Base-by-base conservation (phyloP, 1,284 basidiomycete genomes). In the Mycena citricolor region DNA sequence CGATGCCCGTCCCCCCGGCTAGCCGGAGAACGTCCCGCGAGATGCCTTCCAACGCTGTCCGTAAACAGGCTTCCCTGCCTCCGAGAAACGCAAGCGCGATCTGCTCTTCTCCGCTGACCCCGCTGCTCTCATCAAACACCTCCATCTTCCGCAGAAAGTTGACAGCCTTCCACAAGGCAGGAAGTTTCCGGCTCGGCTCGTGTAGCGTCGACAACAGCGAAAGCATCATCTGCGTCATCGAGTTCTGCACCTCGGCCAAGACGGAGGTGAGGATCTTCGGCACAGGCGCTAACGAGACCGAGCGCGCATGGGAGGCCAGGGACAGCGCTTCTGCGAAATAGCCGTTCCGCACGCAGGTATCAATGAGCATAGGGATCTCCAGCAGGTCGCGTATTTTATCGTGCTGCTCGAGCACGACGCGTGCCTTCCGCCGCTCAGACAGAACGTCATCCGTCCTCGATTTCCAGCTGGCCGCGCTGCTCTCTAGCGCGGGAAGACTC, bases 271-370 rank as follows among this genome's bases (percentile, higher is more conserved):
- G 61, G 39, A 80, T 74, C 48, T 74, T 65, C 2, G 81, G 73
- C 23, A 62, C 62, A 21, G 61, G 55, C 11, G 59, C 43, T 39
- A 60, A 35, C 30, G 63, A 61, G 29, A 74, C 54, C 10, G 67
- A 52, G 16, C 71, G 64, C 0, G 86, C 81, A 58, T 93, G 88
- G 6, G 77, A 70, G 2, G 84, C 73, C 8, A 95, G 77, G 37
- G 92, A 85, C 47, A 97, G 77, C 0, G 92, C 93, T 61, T 97
- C 94, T 39, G 83, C 76, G 66, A 94, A 95, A 65, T 90, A 87
- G 6, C 90, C 90, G 57, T 92, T 93, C 19, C 91, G 78, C 11
- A 95, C 86, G 57, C 92, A 97, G 0, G 92, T 91, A 59, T 94
- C 89, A 56, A 95, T 88, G 20, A 97, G 76, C 37, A 87, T 71